Evolutionary conservation across 2,329 filamentous ascomycete species (phyloP).

Genomic region (Venturia nashicola): DNA sequence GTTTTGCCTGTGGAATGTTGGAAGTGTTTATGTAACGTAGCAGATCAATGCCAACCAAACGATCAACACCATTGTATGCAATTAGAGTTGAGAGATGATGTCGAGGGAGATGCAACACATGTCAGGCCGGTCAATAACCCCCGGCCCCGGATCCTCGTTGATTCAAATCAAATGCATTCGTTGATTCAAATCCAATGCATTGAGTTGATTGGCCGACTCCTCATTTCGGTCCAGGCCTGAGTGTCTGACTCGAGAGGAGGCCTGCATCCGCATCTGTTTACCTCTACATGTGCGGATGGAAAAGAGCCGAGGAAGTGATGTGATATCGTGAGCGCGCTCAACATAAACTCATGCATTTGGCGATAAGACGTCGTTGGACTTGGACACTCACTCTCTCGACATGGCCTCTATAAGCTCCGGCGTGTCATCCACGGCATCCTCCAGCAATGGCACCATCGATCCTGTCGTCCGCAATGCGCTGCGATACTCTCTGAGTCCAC

Average conservation of each 20-base stretch:
- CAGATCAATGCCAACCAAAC: no score
- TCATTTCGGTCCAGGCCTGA: neutral
- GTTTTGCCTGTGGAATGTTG: no score
- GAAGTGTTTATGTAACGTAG: no score
- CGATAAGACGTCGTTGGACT: neutral
- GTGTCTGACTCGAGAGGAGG: neutral
- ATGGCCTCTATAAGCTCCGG: slow-evolving; percentile 4
- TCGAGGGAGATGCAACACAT: no score
- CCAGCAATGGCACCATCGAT: slow-evolving; percentile 31
- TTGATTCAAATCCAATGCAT: no score
- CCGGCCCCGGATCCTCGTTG: no score
- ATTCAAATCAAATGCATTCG: no score
- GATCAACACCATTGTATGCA: no score
- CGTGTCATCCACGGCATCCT: slow-evolving; percentile 1
- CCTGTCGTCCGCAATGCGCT: slow-evolving; percentile 74
- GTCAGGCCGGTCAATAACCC: no score
- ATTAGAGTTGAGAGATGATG: no score
- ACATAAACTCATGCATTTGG: neutral
- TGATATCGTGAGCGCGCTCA: neutral
- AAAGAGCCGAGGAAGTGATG: neutral
- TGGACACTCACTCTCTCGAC: neutral
- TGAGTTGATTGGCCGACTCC: neutral
- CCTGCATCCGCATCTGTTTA: neutral
- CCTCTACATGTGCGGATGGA: neutral
- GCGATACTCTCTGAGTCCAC: slow-evolving; percentile 69